phyloP scores from a whole-genome alignment of 768 basidiomycete genomes.

The Suillus alpinus region DNA sequence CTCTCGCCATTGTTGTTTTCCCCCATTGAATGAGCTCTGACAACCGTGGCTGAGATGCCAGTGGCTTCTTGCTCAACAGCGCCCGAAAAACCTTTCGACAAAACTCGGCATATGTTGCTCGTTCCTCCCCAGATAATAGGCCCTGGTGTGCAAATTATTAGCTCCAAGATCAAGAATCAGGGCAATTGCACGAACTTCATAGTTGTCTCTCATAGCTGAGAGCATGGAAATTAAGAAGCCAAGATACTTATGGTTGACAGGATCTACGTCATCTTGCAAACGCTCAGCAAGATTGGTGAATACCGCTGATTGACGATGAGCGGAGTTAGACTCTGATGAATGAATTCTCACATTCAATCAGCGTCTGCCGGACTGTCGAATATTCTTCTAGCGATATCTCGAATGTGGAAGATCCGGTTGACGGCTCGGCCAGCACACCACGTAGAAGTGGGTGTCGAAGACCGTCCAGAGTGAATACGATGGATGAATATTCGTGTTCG shows the following conservation, averaged over 20 bases:
- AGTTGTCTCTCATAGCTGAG: constrained; percentile 48
- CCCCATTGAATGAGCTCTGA: constrained; percentile 32
- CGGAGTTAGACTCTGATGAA: neutral
- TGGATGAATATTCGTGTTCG: constrained; percentile 57
- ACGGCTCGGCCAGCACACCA: constrained; percentile 27
- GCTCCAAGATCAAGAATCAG: neutral
- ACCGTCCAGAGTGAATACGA: constrained; percentile 58
- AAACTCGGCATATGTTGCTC: constrained; percentile 32
- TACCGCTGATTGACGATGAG: constrained; percentile 31
- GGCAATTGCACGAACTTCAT: constrained; percentile 34
- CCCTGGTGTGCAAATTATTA: constrained; percentile 12
- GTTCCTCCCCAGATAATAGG: constrained; percentile 13
- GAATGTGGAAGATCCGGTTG: constrained; percentile 22
- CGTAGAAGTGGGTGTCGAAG: constrained; percentile 51
- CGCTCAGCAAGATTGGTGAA: constrained; percentile 40
- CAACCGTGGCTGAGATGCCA: constrained; percentile 34
- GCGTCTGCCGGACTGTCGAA: constrained; percentile 30
- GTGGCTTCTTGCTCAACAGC: constrained; percentile 27
- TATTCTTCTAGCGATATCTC: constrained; percentile 32
- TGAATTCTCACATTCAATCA: constrained; percentile 29
- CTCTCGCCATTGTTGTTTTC: constrained; percentile 11
- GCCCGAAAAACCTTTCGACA: constrained; percentile 31
- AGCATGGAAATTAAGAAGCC: constrained; percentile 46
- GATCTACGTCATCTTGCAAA: constrained; percentile 31
- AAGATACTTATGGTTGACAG: constrained; percentile 37